A percentile compares a stretch with the other conserved stretches of the same genome.
Evolutionary conservation across 176 grass and related monocot genomes (phyloP).

Genomic region (Eragrostis curvula): DNA sequence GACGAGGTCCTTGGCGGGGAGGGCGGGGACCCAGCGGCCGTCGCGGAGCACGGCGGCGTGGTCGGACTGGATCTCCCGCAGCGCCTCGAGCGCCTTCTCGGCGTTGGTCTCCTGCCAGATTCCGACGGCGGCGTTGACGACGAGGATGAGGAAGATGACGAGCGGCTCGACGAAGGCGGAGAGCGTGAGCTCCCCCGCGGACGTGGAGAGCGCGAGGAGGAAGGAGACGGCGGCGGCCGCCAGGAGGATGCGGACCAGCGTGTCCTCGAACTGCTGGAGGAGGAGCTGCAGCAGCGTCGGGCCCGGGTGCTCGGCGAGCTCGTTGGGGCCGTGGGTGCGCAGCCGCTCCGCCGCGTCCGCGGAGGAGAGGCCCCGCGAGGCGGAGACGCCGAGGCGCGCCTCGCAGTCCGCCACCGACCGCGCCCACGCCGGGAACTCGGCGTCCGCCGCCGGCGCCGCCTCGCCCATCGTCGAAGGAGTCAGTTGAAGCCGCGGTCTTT

Average conservation of each 20-base stretch:
- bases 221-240: conserved; percentile 88
- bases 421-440: conserved; percentile 83
- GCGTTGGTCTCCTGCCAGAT: conserved; percentile 98
- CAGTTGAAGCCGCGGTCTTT: not conserved
- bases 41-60: conserved; percentile 71
- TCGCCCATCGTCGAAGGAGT: conserved; percentile 51
- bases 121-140: conserved; percentile 84
- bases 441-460: conserved; percentile 23
- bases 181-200: conserved; percentile 41
- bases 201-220: conserved; percentile 69
- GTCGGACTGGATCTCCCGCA: conserved; percentile 88
- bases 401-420: conserved; percentile 65
- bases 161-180: conserved; percentile 93
- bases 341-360: conserved; percentile 52
- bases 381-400: conserved; percentile 18
- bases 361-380: conserved; percentile 40
- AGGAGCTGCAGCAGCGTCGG: conserved; percentile 72
- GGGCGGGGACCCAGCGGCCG: conserved; percentile 47
- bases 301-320: conserved; percentile 81
- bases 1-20: conserved; percentile 73
- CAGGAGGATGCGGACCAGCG: conserved; percentile 85
- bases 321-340: conserved; percentile 51
- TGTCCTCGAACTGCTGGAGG: conserved; percentile 81
- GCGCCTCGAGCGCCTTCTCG: conserved; percentile 79
- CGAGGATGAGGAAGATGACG: conserved; percentile 95